Evolutionary conservation across 192 early-diverging fungal genomes (phyloP).

Genomic region (Podila clonocystis): DNA sequence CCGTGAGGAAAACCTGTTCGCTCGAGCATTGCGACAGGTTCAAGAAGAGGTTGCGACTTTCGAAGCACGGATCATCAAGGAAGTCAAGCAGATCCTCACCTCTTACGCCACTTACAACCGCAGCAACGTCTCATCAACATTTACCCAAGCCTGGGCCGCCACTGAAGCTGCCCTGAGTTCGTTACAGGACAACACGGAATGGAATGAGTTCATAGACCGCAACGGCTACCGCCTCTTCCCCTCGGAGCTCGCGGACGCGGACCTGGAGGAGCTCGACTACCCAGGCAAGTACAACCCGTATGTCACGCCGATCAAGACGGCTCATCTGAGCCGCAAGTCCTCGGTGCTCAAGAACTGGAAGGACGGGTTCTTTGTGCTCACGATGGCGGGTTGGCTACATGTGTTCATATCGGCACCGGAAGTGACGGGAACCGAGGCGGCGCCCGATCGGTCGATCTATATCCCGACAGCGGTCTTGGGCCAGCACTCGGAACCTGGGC

Average conservation of each 20-base stretch:
- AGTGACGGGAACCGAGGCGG: constrained; percentile 15
- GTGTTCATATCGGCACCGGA: constrained; percentile 36
- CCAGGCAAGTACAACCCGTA: constrained; percentile 48
- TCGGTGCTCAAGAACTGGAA: constrained; percentile 55
- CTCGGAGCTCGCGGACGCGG: constrained; percentile 48
- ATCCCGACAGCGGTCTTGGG: constrained; percentile 41
- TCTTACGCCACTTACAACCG: constrained; percentile 28
- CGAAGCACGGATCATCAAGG: constrained; percentile 27
- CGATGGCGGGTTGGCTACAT: constrained; percentile 54
- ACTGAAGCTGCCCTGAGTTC: constrained; percentile 37
- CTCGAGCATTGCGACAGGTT: constrained; percentile 34
- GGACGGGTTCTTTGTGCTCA: constrained; percentile 57
- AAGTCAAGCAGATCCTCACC: constrained; percentile 34
- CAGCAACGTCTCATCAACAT: constrained; percentile 7
- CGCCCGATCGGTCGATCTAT: constrained; percentile 55
- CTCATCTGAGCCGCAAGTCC: constrained; percentile 46
- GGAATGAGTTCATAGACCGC: constrained; percentile 45
- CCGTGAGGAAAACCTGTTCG: constrained; percentile 43
- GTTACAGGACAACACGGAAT: constrained; percentile 52
- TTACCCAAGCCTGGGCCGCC: constrained; percentile 27
- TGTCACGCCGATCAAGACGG: constrained; percentile 50
- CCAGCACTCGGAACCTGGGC: constrained; percentile 16
- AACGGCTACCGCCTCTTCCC: constrained; percentile 46
- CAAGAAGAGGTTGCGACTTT: constrained; percentile 38
- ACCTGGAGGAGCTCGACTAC: constrained; percentile 52